Conservation (phyloP, 768 basidiomycete species). For the Termitomyces sp. region DNA sequence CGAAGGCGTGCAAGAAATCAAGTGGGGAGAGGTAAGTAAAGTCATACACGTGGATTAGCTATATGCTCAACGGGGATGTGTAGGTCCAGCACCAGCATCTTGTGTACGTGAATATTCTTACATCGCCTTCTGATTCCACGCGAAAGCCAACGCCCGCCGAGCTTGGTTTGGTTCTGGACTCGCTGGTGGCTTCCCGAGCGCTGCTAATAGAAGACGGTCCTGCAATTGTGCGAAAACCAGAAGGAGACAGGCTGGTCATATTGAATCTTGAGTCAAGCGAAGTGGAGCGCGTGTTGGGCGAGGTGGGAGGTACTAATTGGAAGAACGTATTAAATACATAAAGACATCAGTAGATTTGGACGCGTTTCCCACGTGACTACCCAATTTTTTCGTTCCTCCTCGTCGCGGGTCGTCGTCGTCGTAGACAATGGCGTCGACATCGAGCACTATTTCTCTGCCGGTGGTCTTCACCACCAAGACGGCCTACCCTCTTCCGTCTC, state of each 20-base stretch:
- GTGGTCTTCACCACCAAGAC: conserved; percentile 73
- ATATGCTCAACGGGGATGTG: not conserved
- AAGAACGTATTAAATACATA: conserved; percentile 40
- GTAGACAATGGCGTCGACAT: conserved; percentile 2
- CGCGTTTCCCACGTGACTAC: not conserved
- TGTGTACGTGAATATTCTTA: conserved; percentile 60
- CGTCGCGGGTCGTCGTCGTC: not conserved
- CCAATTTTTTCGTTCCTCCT: not conserved
- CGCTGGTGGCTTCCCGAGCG: conserved; percentile 72
- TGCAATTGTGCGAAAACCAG: conserved; percentile 45
- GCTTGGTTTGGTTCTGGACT: conserved; percentile 64
- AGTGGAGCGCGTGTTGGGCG: conserved; percentile 79
- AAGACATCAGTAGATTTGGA: not conserved
- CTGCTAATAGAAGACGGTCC: conserved; percentile 65
- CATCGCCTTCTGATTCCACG: conserved; percentile 48
- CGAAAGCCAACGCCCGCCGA: conserved; percentile 58
- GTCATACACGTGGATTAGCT: not conserved
- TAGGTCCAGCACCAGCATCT: conserved; percentile 72
- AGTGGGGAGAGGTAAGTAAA: conserved; percentile 67
- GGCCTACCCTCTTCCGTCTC: conserved; percentile 68
- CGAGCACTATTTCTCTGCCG: conserved; percentile 35
- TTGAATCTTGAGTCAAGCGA: conserved; percentile 83
- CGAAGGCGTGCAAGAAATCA: conserved; percentile 83
- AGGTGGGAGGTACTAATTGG: conserved; percentile 69
- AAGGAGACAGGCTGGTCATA: conserved; percentile 64